Conservation (phyloP, 495 filamentous ascomycete species). For the Platismatia glauca region DNA sequence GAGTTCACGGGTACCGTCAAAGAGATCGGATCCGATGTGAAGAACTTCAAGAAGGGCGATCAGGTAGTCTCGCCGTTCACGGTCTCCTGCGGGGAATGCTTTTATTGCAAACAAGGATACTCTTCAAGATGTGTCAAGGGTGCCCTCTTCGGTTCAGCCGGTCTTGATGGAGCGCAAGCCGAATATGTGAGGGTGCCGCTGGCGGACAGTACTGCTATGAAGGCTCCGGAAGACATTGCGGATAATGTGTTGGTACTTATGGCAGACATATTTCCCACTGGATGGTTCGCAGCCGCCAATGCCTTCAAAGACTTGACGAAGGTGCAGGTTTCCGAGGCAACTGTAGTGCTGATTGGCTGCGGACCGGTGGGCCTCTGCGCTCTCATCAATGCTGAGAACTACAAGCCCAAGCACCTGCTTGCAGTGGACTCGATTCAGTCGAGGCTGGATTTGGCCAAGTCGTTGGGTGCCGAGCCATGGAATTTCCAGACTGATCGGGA, state of each 20-base stretch:
- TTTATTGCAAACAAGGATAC: slow-evolving; percentile 78
- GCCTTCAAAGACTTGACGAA: slow-evolving; percentile 60
- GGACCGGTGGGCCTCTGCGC: slow-evolving; percentile 87
- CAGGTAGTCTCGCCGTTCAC: slow-evolving; percentile 78
- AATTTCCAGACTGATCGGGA: slow-evolving; percentile 67
- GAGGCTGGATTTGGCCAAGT: slow-evolving; percentile 66
- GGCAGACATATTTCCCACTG: slow-evolving; percentile 68
- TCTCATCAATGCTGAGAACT: slow-evolving; percentile 71
- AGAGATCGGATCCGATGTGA: slow-evolving; percentile 58
- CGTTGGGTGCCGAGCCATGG: slow-evolving; percentile 75
- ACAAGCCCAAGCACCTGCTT: slow-evolving; percentile 69
- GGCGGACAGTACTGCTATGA: slow-evolving; percentile 74
- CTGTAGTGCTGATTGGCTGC: slow-evolving; percentile 78
- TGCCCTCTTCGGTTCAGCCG: slow-evolving; percentile 63
- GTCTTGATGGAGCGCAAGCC: slow-evolving; percentile 80
- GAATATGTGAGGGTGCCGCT: slow-evolving; percentile 72
- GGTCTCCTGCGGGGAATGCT: slow-evolving; percentile 75
- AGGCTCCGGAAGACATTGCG: slow-evolving; percentile 63
- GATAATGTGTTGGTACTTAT: slow-evolving; percentile 78
- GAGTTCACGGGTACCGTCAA: slow-evolving; percentile 74
- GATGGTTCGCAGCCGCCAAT: slow-evolving; percentile 81
- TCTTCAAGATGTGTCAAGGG: slow-evolving; percentile 75
- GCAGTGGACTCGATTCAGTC: slow-evolving; percentile 78
- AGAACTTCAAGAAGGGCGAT: slow-evolving; percentile 65
- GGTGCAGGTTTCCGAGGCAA: slow-evolving; percentile 56